Percentiles rank a stretch among this genome's conserved stretches.
These are phyloP conservation scores for Colletotrichum australisinense DNA, from an alignment of 2,329 filamentous ascomycete species.

Conservation along the genomic window DNA sequence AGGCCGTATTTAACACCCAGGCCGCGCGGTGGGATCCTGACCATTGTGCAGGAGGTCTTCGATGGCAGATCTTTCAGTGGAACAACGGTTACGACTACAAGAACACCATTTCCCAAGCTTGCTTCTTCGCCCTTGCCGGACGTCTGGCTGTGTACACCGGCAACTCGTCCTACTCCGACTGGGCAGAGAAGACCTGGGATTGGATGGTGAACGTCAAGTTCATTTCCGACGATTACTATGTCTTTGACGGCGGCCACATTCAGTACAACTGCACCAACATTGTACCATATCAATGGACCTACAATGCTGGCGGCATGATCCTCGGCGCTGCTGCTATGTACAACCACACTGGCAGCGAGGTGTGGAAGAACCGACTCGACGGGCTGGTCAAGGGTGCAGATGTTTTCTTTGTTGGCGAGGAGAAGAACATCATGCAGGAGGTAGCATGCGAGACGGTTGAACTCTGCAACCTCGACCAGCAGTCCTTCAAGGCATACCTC, in stretches of 20 bases:
- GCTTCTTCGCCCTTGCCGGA: slow-evolving; percentile 72
- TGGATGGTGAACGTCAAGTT: slow-evolving; percentile 71
- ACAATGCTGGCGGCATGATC: slow-evolving; percentile 76
- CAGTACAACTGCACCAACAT: slow-evolving; percentile 67
- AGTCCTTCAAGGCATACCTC: slow-evolving; percentile 73
- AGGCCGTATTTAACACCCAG: slow-evolving; percentile 86
- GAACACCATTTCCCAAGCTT: slow-evolving; percentile 72
- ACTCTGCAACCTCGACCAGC: slow-evolving; percentile 71
- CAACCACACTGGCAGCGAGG: slow-evolving; percentile 64
- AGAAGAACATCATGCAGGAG: slow-evolving; percentile 71
- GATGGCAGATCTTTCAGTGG: slow-evolving; percentile 88
- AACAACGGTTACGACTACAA: slow-evolving; percentile 87
- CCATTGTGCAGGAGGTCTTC: slow-evolving; percentile 79
- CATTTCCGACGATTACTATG: slow-evolving; percentile 67
- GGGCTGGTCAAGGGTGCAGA: slow-evolving; percentile 65
- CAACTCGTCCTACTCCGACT: slow-evolving; percentile 81
- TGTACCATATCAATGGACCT: slow-evolving; percentile 74
- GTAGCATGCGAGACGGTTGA: slow-evolving; percentile 72
- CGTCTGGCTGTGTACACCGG: slow-evolving; percentile 81
- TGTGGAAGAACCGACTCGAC: slow-evolving; percentile 70
- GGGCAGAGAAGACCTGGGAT: slow-evolving; percentile 80
- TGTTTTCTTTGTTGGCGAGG: slow-evolving; percentile 64
- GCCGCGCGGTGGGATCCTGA: slow-evolving; percentile 76
- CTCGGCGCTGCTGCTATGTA: slow-evolving; percentile 77
- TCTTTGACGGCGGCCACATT: slow-evolving; percentile 73